Base-by-base conservation (phyloP, 2,329 filamentous ascomycete genomes). In the Pseudogymnoascus sp. region DNA sequence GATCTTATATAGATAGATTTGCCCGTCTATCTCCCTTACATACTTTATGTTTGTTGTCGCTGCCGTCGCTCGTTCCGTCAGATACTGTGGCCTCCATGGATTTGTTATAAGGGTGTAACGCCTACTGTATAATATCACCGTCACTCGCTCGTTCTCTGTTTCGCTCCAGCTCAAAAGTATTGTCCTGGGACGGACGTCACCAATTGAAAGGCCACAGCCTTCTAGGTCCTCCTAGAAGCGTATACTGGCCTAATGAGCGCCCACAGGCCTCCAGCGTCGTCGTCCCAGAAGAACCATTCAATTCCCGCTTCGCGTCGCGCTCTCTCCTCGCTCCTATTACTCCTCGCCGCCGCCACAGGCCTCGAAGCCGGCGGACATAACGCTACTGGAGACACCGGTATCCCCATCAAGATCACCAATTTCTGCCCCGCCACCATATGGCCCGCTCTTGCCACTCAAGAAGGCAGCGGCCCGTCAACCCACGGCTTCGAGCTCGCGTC, bases 401-500 rank as follows among this genome's bases (percentile, higher is more conserved):
- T 49, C 8, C 45, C 45, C 8, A 33, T 55, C 8, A 55, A 55
- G 6, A 78, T 94, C 62, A 87, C 84, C 63, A 95, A 93, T 75
- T 80, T 81, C 62, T 95, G 91, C 70, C 77, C 79, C 8, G 82
- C 88, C 19, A 84, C 82, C 0, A 84, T 94, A 66, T 93, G 88
- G 82, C 90, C 91, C 1, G 91, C 85, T 8, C 83, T 94, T 64
- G 81, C 83, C 12, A 91, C 89, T 0, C 88, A 92, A 70, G 80
- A 83, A 55, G 90, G 90, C 21, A 83, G 81, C 12, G 87, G 86
- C 0, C 88, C 90, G 6, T 79, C 80, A 2, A 80, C 78, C 10
- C 84, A 83, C 19, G 91, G 90, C 7, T 94, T 93, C 71, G 80
- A 85, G 69, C 80, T 93, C 37, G 70, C 74, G 1, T 72, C 83